Base-by-base conservation (phyloP, 805 yeast species). In the Maudiozyma pseudohumilis region DNA sequence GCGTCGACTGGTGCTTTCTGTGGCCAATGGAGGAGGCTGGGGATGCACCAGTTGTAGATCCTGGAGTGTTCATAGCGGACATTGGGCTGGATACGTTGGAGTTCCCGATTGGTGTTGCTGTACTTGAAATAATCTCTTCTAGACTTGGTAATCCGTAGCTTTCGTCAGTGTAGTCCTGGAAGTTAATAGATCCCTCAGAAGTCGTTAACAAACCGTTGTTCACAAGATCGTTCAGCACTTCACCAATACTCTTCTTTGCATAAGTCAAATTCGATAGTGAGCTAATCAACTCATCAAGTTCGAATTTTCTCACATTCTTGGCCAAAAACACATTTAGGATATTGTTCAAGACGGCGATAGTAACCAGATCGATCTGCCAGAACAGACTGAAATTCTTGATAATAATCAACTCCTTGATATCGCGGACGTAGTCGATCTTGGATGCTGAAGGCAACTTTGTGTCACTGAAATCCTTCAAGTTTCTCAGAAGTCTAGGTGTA, bases 381-480 rank as follows among this genome's bases (percentile, higher is more conserved):
- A 73, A 70, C 20, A 65, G 63, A 18, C 68, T 68, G 29, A 68
- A 66, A 48, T 68, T 68, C 35, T 65, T 60, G 7, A 73, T 72
- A 21, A 73, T 70, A 17, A 66, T 57, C 27, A 69, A 55, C 45
- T 73, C 78, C 42, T 60, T 61, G 26, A 58, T 42, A 47, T 65
- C 68, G 36, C 55, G 52, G 18, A 58, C 61, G 32, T 58, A 58
- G 39, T 58, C 63, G 34, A 58, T 55, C 39, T 55, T 56, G 1
- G 63, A 58, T 17, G 61, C 59, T 9, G 63, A 55, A 0, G 76
- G 77, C 5, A 66, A 43, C 40, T 60, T 60, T 0, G 75, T 70
- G 44, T 65, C 73, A 37, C 64, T 59, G 36, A 64, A 65, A 38
- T 60, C 64, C 10, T 55, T 52, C 29, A 64, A 47, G 27, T 60